Percentiles rank a stretch among this genome's conserved stretches.
These are phyloP conservation scores for Ampelocalamus luodianensis DNA, from an alignment of 176 grass and related monocot species.

Conservation along the genomic window DNA sequence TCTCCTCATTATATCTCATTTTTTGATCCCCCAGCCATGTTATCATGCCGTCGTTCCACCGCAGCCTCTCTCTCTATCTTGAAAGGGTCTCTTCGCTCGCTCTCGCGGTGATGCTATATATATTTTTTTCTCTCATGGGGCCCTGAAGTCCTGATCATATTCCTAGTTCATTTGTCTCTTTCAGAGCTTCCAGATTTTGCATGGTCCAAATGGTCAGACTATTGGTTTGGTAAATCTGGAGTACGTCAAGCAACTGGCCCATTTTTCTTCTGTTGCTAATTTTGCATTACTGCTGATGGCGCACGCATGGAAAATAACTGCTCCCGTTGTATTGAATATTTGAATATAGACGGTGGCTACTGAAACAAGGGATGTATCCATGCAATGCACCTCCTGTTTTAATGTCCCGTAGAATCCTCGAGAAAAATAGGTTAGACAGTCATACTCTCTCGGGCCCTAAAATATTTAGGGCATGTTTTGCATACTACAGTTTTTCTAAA, in stretches of 20 bases:
- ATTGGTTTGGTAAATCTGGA: background rate
- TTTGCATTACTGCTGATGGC: background rate
- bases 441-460: too few relatives aligned
- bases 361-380: too few relatives aligned
- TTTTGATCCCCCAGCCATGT: too few relatives aligned
- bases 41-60: background rate
- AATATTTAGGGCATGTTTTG: too few relatives aligned
- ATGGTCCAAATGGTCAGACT: background rate
- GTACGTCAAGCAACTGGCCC: background rate
- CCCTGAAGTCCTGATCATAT: background rate
- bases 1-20: background rate
- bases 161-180: constrained; percentile 29
- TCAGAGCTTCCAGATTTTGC: constrained; percentile 9
- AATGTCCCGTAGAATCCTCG: too few relatives aligned
- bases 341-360: background rate
- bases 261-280: background rate
- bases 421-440: too few relatives aligned
- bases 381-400: too few relatives aligned
- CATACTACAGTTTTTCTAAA: too few relatives aligned
- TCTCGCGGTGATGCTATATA: background rate
- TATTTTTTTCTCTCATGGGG: background rate
- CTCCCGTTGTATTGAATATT: background rate
- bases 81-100: background rate
- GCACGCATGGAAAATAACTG: background rate
- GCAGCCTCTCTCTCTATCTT: background rate